These are phyloP conservation scores for Niebla homalea DNA, from an alignment of 495 filamentous ascomycete genomes.

Conservation along the genomic window DNA sequence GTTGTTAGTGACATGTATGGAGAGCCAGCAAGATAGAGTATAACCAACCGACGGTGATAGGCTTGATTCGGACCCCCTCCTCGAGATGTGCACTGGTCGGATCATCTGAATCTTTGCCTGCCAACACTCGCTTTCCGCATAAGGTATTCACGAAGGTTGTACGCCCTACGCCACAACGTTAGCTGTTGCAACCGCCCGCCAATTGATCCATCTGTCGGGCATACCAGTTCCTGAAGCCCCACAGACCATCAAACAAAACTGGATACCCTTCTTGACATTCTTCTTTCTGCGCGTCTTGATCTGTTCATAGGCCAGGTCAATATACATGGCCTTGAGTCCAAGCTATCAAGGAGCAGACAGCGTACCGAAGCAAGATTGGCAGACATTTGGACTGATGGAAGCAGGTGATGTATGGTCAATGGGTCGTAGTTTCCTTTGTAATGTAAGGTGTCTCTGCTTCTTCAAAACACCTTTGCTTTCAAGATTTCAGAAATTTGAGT, in stretches of 20 bases:
- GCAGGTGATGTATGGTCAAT: not conserved
- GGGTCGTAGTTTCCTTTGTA: not conserved
- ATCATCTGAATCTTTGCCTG: conserved; percentile 83
- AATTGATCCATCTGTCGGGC: conserved; percentile 18
- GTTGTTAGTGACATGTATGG: conserved; percentile 7
- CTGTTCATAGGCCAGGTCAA: conserved; percentile 27
- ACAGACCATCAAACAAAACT: conserved; percentile 99
- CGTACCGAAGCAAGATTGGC: conserved; percentile 50
- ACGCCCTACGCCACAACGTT: conserved; percentile 46
- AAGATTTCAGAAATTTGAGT: not conserved
- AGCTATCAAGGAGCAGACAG: conserved; percentile 5
- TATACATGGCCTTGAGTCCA: not conserved
- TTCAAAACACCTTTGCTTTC: not conserved
- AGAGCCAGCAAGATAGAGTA: not conserved
- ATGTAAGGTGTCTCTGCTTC: not conserved
- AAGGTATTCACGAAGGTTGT: conserved; percentile 99
- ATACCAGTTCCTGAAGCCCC: conserved; percentile 95
- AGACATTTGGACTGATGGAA: conserved; percentile 37
- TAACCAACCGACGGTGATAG: conserved; percentile 86
- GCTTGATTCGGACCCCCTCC: conserved; percentile 96
- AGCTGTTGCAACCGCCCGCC: not conserved
- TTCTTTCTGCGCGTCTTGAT: conserved; percentile 99
- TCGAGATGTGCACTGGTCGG: conserved; percentile 77
- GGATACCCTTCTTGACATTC: conserved; percentile 99
- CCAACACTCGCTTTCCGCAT: conserved; percentile 83